A percentile compares a stretch with the other conserved stretches of the same genome.
Conservation (phyloP, 352 stramenopile genomes). For the Phytophthora pini region DNA sequence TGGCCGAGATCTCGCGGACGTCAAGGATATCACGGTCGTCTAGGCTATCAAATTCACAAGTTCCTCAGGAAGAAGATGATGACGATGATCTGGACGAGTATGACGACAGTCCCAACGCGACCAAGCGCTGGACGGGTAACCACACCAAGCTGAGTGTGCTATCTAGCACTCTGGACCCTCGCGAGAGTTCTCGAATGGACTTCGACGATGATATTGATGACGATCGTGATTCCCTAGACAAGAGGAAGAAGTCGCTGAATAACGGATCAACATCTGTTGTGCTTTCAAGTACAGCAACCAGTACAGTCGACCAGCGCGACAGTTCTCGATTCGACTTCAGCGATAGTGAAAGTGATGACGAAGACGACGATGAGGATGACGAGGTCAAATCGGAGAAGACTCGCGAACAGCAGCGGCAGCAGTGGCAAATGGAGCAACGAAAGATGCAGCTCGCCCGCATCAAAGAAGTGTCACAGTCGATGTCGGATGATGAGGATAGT, state of each 20-base stretch:
- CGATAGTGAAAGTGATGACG: constrained; percentile 38
- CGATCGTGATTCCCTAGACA: constrained; percentile 10
- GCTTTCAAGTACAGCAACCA: constrained; percentile 31
- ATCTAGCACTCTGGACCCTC: constrained; percentile 36
- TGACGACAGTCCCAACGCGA: constrained; percentile 15
- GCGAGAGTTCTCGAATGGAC: constrained; percentile 47
- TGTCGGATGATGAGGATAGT: constrained; percentile 36
- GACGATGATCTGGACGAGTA: constrained; percentile 33
- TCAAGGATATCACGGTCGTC: constrained; percentile 25
- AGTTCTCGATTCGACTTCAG: constrained; percentile 33
- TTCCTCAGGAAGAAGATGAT: constrained; percentile 19
- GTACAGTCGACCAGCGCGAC: constrained; percentile 32
- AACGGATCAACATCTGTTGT: constrained; percentile 24
- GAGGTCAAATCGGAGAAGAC: constrained; percentile 35
- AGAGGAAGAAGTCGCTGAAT: constrained; percentile 22
- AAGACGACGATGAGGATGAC: constrained; percentile 27
- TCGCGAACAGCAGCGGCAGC: constrained; percentile 36
- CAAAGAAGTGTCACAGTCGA: constrained; percentile 31
- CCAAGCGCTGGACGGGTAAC: constrained; percentile 30
- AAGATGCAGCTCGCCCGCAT: constrained; percentile 41
- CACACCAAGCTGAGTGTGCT: constrained; percentile 37
- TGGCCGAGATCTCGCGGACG: constrained; percentile 18
- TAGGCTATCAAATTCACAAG: background rate
- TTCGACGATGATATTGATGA: constrained; percentile 41
- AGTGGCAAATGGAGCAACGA: constrained; percentile 47